phyloP scores from a whole-genome alignment of 2,329 filamentous ascomycete genomes.

The Shiraia sp. region DNA sequence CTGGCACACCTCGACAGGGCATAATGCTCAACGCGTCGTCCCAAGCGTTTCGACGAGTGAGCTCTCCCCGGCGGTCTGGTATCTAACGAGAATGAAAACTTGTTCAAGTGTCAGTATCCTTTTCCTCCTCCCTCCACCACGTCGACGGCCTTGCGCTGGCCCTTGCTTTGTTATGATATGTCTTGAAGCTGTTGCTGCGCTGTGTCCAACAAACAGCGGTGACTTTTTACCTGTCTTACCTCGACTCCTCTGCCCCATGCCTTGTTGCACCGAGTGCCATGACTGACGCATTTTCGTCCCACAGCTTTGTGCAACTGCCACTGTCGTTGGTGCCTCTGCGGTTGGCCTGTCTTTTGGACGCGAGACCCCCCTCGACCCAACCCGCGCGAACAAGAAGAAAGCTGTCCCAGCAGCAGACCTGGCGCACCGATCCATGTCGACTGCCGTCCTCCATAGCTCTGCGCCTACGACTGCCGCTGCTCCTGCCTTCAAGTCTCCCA shows the following conservation, averaged over 20 bases:
- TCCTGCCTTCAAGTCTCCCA: slow-evolving; percentile 30
- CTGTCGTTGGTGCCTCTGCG: slow-evolving; percentile 61
- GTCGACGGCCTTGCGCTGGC: slow-evolving; percentile 14
- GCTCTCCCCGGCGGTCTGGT: slow-evolving; percentile 41
- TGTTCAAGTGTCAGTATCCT: slow-evolving; percentile 49
- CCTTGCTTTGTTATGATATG: slow-evolving; percentile 39
- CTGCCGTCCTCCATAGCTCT: slow-evolving; percentile 30
- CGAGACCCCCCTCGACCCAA: slow-evolving; percentile 47
- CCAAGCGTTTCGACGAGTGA: slow-evolving; percentile 44
- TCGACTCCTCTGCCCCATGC: slow-evolving; percentile 22
- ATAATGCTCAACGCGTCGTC: slow-evolving; percentile 47
- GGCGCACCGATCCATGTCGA: slow-evolving; percentile 31
- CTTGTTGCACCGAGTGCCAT: slow-evolving; percentile 33
- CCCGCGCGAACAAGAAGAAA: slow-evolving; percentile 45
- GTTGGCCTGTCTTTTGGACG: slow-evolving; percentile 62
- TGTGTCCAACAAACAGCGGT: slow-evolving; percentile 28
- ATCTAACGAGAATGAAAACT: slow-evolving; percentile 51
- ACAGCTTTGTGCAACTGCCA: slow-evolving; percentile 67
- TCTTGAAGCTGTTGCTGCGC: slow-evolving; percentile 23
- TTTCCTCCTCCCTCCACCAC: slow-evolving; percentile 17
- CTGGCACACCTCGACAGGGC: slow-evolving; percentile 41
- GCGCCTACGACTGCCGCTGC: slow-evolving; percentile 27
- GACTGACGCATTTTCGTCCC: slow-evolving; percentile 43
- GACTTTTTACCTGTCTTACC: slow-evolving; percentile 30
- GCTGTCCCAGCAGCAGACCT: slow-evolving; percentile 39